Evolutionary conservation across 2,329 filamentous ascomycete genomes (phyloP).

Genomic region (Ceratocystis smalleyi): DNA sequence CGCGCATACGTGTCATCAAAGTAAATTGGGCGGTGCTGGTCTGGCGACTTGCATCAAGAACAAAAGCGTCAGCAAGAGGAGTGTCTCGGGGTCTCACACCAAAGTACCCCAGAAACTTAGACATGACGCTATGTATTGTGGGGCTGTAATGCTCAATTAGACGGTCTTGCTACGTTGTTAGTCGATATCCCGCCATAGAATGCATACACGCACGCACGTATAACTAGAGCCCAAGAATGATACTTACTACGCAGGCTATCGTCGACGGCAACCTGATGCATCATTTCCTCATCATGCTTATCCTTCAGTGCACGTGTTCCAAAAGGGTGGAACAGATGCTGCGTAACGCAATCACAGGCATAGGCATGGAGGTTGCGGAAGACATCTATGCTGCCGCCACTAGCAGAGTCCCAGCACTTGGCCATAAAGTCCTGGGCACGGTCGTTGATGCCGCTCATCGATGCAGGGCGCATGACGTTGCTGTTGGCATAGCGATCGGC

Average conservation of each 20-base stretch:
- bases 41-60: constrained; percentile 35
- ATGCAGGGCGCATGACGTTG: constrained; percentile 42
- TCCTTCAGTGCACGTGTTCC: constrained; percentile 45
- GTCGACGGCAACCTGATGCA: constrained; percentile 53
- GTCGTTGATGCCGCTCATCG: constrained; percentile 42
- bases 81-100: constrained; percentile 40
- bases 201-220: not conserved
- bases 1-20: constrained; percentile 41
- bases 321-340: constrained; percentile 53
- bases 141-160: constrained; percentile 44
- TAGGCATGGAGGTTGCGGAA: constrained; percentile 52
- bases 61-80: constrained; percentile 43
- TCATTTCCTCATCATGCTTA: constrained; percentile 43
- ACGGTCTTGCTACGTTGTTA: constrained; percentile 34
- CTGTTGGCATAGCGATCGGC: constrained; percentile 55
- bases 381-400: constrained; percentile 37
- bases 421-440: constrained; percentile 40
- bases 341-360: constrained; percentile 52
- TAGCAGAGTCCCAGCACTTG: constrained; percentile 32
- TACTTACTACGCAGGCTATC: constrained; percentile 48
- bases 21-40: constrained; percentile 37
- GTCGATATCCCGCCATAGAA: not conserved
- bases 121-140: constrained; percentile 32
- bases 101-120: constrained; percentile 29
- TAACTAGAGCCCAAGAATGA: not conserved